Base-by-base conservation (phyloP, 495 filamentous ascomycete species). In the Aspergillus mulundensis region DNA sequence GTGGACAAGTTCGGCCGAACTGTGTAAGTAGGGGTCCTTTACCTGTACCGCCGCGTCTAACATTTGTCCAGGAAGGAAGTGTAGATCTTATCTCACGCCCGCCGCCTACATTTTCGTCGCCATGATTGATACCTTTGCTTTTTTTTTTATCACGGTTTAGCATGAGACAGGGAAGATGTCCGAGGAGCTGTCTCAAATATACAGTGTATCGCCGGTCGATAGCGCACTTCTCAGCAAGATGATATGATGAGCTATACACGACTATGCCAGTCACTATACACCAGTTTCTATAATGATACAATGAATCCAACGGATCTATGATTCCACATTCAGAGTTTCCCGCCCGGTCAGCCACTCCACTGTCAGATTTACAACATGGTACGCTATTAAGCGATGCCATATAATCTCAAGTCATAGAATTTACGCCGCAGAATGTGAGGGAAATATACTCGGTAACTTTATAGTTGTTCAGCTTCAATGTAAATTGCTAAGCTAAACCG, bases 1-100 rank as follows among this genome's bases (percentile, higher is more conserved):
- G 63, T 73, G 41, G 85, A 86, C 68, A 75, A 72, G 28, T 62
- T 63, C 11, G 79, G 79, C 21, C 46, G 28, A 41, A 81, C 79
- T 66, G 77, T 70, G 85, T 76, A 68, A 11, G 67, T 65, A 15
- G 16, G 16, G 18, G 12, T 23, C 41, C 0, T 6, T 19, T 25
- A 28, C 28, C 8, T 46, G 5, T 10, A 7, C 19, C 1, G 2
- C 12, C 39, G 16, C 23, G 15, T 12, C 49, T 60, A 60, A 60
- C 38, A 16, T 44, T 25, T 20, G 1, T 3, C 21, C 21, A 60
- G 58, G 16, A 60, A 60, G 52, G 58, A 60, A 49, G 58, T 60
- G 18, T 60, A 53, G 24, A 53, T 2, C 8, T n/a, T 21, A 16
- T 41, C 10, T 14, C 4, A 5, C 16, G 7, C 28, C 34, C 24